Conservation (phyloP, 352 stramenopile genomes). For the Phytophthora meadii region DNA sequence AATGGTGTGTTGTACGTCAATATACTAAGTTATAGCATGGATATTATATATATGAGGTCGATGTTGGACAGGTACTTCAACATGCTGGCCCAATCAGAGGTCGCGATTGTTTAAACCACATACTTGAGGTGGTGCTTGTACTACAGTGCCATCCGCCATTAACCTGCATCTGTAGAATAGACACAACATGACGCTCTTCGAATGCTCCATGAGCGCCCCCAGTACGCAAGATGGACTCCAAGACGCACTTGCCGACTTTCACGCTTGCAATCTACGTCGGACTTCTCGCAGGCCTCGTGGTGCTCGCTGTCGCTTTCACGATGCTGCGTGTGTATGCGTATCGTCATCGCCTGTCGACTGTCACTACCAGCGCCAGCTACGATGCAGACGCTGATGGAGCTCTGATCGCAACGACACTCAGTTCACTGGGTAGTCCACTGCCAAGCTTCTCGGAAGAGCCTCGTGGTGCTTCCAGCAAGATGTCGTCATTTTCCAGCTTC, state of each 20-base stretch:
- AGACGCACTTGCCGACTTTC: constrained; percentile 34
- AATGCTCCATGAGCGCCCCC: background rate
- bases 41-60: background rate
- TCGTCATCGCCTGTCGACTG: constrained; percentile 26
- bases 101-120: background rate
- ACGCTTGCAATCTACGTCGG: constrained; percentile 32
- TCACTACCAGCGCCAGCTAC: constrained; percentile 15
- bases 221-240: constrained; percentile 32
- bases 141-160: background rate
- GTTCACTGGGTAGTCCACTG: constrained; percentile 23
- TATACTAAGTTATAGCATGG: background rate
- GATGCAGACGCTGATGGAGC: constrained; percentile 14
- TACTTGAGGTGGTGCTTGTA: constrained; percentile 4
- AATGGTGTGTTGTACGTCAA: constrained; percentile 13
- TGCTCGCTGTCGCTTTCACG: constrained; percentile 18
- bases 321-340: constrained; percentile 32
- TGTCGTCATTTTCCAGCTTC: constrained; percentile 15
- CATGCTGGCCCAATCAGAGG: constrained; percentile 22
- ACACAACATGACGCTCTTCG: too few relatives aligned
- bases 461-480: constrained; percentile 11
- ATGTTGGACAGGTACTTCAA: constrained; percentile 7
- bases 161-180: background rate
- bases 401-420: constrained; percentile 36
- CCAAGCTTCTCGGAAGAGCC: constrained; percentile 12
- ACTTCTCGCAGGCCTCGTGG: constrained; percentile 20